These are phyloP conservation scores for Casuarina equisetifolia DNA, from an alignment of 306 rosid genomes.

Conservation along the genomic window DNA sequence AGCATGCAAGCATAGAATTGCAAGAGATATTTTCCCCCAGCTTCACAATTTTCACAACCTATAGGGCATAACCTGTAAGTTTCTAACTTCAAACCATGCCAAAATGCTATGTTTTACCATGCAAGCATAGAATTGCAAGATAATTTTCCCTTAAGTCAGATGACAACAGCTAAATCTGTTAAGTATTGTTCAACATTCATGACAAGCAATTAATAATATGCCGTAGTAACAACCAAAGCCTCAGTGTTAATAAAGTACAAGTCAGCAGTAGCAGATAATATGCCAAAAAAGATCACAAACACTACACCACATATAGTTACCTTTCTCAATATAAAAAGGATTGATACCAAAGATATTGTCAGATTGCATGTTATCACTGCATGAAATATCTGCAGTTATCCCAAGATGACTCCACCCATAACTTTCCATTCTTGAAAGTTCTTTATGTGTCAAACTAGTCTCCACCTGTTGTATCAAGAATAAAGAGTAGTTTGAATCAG, in stretches of 20 bases:
- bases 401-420: slow-evolving; percentile 75
- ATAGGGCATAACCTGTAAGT: slow-evolving; percentile 17
- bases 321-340: slow-evolving; percentile 80
- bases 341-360: slow-evolving; percentile 61
- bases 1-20: neutral
- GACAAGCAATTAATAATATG: neutral
- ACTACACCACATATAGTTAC: slow-evolving; percentile 33
- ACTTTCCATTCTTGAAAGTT: slow-evolving; percentile 58
- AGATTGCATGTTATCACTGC: slow-evolving; percentile 33
- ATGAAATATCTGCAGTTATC: slow-evolving; percentile 27
- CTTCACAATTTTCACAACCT: slow-evolving; percentile 55
- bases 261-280: neutral
- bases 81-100: neutral
- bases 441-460: slow-evolving; percentile 29
- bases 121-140: neutral
- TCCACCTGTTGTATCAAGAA: slow-evolving; percentile 47
- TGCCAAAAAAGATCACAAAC: neutral
- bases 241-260: neutral
- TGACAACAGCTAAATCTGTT: neutral
- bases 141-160: neutral
- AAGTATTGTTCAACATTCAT: neutral
- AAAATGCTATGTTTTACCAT: neutral
- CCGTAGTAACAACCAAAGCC: slow-evolving; percentile 11
- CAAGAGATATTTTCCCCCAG: slow-evolving; percentile 25
- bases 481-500: neutral